A percentile compares a stretch with the other conserved stretches of the same genome.
Evolutionary conservation across 495 filamentous ascomycete species (phyloP).

Genomic region (Podospora sp.): DNA sequence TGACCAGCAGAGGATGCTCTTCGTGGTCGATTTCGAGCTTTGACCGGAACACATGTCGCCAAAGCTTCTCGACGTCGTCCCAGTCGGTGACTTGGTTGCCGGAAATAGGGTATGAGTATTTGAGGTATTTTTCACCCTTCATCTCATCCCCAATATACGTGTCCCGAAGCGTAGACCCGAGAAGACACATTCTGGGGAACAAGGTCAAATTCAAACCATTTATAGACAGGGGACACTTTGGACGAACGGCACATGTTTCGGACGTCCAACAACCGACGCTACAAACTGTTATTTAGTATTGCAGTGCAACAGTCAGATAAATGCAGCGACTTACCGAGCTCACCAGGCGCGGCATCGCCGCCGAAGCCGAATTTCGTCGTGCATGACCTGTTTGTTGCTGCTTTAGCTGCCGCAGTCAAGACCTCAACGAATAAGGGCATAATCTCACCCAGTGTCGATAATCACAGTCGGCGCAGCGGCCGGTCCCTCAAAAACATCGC

Average conservation of each 20-base stretch:
- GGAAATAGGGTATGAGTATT: not conserved
- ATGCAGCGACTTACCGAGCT: not conserved
- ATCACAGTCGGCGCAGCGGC: not conserved
- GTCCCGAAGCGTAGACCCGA: not conserved
- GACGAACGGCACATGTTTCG: not conserved
- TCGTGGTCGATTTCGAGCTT: not conserved
- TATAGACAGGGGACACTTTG: not conserved
- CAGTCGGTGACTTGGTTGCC: not conserved
- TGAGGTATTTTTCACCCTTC: not conserved
- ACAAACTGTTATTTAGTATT: not conserved
- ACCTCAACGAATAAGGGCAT: not conserved
- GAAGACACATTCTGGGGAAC: not conserved
- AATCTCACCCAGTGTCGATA: conserved; percentile 1
- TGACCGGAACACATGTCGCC: not conserved
- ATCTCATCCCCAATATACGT: not conserved
- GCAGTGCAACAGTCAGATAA: not conserved
- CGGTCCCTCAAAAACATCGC: not conserved
- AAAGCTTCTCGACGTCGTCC: not conserved
- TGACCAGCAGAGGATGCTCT: conserved; percentile 3
- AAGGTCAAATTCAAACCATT: not conserved
- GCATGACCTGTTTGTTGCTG: not conserved
- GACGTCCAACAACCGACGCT: not conserved
- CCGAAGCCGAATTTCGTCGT: conserved; percentile 3
- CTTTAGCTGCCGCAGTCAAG: not conserved
- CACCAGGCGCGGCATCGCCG: not conserved